phyloP scores from a whole-genome alignment of 345 rosid species.

The Excoecaria cochinchinensis region DNA sequence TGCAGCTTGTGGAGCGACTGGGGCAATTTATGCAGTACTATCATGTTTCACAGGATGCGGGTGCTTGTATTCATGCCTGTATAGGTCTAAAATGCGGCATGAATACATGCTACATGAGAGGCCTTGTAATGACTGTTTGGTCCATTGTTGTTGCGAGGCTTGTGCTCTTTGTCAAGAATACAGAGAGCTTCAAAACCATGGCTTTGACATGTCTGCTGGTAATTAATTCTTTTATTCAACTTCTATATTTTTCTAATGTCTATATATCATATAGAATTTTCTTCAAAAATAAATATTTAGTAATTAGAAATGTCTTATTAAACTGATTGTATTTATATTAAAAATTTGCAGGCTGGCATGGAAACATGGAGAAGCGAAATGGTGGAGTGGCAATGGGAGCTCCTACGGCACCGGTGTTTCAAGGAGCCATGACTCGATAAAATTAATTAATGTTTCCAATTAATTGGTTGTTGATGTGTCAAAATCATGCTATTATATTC shows the following conservation, averaged over 20 bases:
- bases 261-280: not conserved
- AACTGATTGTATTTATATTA: no score
- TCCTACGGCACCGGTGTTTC: conserved; percentile 9
- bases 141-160: conserved; percentile 36
- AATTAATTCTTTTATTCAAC: not conserved
- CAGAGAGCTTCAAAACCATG: conserved; percentile 41
- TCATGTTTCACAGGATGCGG: conserved; percentile 10
- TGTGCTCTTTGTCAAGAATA: conserved; percentile 46
- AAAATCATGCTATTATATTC: no score
- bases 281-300: no score
- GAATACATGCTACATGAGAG: conserved; percentile 23
- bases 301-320: no score
- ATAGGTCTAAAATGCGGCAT: conserved; percentile 34
- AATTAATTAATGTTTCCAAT: no score
- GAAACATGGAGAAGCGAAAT: conserved; percentile 1
- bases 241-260: not conserved
- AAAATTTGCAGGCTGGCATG: conserved; percentile 12
- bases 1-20: conserved; percentile 38
- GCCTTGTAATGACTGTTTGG: conserved; percentile 26
- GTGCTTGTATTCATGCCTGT: conserved; percentile 25
- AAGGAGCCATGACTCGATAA: conserved; percentile 34
- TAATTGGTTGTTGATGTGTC: no score
- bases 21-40: conserved; percentile 23
- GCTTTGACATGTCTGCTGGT: conserved; percentile 44
- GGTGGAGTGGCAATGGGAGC: not conserved